Evolutionary conservation across 306 rosid species (phyloP).

Genomic region (Dalbergia oliveri): DNA sequence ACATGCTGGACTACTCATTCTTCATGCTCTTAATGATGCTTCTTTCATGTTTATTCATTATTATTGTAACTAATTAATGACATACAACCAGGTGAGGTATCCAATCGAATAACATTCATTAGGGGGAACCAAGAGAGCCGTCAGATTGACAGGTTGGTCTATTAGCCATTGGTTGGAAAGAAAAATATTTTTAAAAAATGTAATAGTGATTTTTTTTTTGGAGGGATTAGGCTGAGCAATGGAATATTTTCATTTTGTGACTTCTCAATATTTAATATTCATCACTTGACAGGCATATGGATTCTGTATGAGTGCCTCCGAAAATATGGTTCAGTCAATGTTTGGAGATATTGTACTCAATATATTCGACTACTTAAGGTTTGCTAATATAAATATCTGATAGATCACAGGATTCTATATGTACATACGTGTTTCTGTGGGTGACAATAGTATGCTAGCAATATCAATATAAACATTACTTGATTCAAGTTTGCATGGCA

Average conservation of each 20-base stretch:
- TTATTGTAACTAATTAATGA: conserved; percentile 41
- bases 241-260: conserved; percentile 33
- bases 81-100: conserved; percentile 84
- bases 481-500: conserved; percentile 22
- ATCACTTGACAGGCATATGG: conserved; percentile 89
- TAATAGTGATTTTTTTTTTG: neutral
- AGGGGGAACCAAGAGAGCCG: conserved; percentile 99
- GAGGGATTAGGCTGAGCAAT: neutral
- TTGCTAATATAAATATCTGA: conserved; percentile 39
- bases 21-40: conserved; percentile 9
- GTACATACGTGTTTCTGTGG: conserved; percentile 14
- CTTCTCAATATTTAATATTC: conserved; percentile 43
- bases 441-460: conserved; percentile 2
- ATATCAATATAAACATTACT: conserved; percentile 23
- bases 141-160: conserved; percentile 90
- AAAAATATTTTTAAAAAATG: neutral
- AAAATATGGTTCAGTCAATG: conserved; percentile 97
- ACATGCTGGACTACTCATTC: conserved; percentile 6
- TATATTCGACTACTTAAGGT: conserved; percentile 97
- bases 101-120: conserved; percentile 98
- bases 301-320: conserved; percentile 98
- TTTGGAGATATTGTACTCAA: conserved; percentile 99
- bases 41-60: conserved; percentile 25
- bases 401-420: conserved; percentile 21
- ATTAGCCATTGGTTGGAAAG: conserved; percentile 27